Conservation (phyloP, 2,329 filamentous ascomycete genomes). For the Fragosphaeria purpurea region DNA sequence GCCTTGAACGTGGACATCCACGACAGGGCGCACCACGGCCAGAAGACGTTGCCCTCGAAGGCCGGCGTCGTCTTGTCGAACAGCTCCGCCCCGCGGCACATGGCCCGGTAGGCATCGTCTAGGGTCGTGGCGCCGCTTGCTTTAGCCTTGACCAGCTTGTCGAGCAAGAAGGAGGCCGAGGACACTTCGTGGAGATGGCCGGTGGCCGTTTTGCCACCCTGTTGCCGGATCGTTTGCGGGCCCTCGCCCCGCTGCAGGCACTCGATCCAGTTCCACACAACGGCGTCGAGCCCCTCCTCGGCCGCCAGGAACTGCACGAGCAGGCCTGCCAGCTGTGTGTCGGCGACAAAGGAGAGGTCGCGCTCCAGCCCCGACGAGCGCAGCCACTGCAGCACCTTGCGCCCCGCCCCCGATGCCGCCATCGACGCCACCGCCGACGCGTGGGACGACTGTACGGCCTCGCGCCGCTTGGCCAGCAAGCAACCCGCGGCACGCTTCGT, state of each 20-base stretch:
- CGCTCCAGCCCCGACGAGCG: constrained; percentile 38
- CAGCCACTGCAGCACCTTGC: constrained; percentile 44
- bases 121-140: constrained; percentile 27
- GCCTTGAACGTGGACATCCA: constrained; percentile 43
- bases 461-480: constrained; percentile 35
- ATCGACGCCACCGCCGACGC: constrained; percentile 25
- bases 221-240: constrained; percentile 2
- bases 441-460: constrained; percentile 25
- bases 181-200: not conserved
- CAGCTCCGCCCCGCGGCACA: constrained; percentile 36
- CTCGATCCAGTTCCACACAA: constrained; percentile 44
- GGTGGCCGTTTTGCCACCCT: not conserved
- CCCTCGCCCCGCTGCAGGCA: constrained; percentile 24
- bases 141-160: constrained; percentile 27
- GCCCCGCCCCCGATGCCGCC: constrained; percentile 33
- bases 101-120: constrained; percentile 38
- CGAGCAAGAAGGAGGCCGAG: constrained; percentile 27
- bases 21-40: constrained; percentile 38
- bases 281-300: constrained; percentile 42
- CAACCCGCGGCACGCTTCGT: constrained; percentile 42
- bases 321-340: constrained; percentile 23
- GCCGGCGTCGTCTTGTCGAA: constrained; percentile 26
- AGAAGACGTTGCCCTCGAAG: constrained; percentile 27
- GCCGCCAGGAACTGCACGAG: constrained; percentile 42
- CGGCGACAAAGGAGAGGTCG: constrained; percentile 34